phyloP scores from a whole-genome alignment of 1,284 basidiomycete species.

The Sanghuangporus weigelae region DNA sequence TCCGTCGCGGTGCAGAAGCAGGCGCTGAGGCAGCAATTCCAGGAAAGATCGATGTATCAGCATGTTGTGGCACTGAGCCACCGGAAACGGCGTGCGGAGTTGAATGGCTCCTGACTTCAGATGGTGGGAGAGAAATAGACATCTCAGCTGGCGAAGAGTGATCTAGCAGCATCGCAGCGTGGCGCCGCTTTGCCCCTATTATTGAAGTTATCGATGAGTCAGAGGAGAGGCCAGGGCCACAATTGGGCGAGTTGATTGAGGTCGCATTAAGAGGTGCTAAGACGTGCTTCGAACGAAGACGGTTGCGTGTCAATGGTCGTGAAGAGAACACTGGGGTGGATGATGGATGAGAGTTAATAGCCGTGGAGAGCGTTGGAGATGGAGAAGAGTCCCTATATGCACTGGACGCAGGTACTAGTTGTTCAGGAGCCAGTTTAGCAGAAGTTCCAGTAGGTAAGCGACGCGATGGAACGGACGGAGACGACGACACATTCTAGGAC shows the following conservation, averaged over 20 bases:
- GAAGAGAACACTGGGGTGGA: not conserved
- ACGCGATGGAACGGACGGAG: not conserved
- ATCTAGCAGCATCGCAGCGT: slow-evolving; percentile 30
- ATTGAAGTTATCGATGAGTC: slow-evolving; percentile 15
- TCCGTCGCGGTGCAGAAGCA: not conserved
- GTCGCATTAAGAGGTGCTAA: slow-evolving; percentile 5
- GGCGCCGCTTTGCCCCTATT: slow-evolving; percentile 33
- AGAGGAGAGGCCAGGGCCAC: not conserved
- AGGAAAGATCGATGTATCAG: not conserved
- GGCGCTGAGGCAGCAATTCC: not conserved
- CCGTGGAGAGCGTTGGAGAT: not conserved
- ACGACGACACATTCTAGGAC: not conserved
- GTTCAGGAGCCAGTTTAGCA: not conserved
- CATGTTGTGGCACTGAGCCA: not conserved
- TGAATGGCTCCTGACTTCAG: not conserved
- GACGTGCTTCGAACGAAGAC: not conserved
- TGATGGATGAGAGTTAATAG: slow-evolving; percentile 9
- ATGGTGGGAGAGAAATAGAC: not conserved
- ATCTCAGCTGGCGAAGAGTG: slow-evolving; percentile 17
- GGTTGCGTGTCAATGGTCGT: not conserved
- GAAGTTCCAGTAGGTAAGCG: not conserved
- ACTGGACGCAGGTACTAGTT: not conserved
- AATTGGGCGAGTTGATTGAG: slow-evolving; percentile 1
- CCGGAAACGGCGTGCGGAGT: not conserved
- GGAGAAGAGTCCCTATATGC: not conserved